Percentiles rank a stretch among this genome's conserved stretches.
Evolutionary conservation across 1,139 yeast genomes (phyloP).

Genomic region (Nakaseomyces nivariensis): DNA sequence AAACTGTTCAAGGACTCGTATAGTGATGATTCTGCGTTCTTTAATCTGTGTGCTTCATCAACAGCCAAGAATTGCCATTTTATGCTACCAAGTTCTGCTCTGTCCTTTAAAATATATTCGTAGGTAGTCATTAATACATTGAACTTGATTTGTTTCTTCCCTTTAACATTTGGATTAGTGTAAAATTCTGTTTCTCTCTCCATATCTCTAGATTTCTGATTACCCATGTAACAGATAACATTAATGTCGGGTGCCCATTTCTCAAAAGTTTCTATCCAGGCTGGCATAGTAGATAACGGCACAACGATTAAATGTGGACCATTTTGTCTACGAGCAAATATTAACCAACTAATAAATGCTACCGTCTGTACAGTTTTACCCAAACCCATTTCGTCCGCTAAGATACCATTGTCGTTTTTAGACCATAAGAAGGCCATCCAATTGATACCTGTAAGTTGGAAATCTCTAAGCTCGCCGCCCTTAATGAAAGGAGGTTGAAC

Average conservation of each 20-base stretch:
- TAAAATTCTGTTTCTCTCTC: slow-evolving; percentile 83
- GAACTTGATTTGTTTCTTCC: slow-evolving; percentile 62
- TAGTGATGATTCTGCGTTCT: slow-evolving; percentile 86
- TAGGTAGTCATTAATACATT: slow-evolving; percentile 86
- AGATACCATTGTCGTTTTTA: slow-evolving; percentile 90
- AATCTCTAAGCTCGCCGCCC: slow-evolving; percentile 88
- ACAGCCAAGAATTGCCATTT: slow-evolving; percentile 97
- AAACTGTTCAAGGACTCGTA: slow-evolving; percentile 81
- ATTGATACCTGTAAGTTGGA: slow-evolving; percentile 93
- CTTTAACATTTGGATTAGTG: slow-evolving; percentile 38
- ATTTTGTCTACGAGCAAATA: slow-evolving; percentile 87
- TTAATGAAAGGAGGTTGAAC: slow-evolving; percentile 85
- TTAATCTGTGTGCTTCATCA: slow-evolving; percentile 95
- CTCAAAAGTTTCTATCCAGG: slow-evolving; percentile 99
- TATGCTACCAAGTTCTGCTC: slow-evolving; percentile 65
- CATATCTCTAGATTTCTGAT: slow-evolving; percentile 71
- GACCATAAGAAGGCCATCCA: slow-evolving; percentile 99
- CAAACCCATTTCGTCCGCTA: slow-evolving; percentile 98
- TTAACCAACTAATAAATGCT: slow-evolving; percentile 85
- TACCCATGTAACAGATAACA: slow-evolving; percentile 87
- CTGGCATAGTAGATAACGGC: slow-evolving; percentile 91
- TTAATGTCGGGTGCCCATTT: slow-evolving; percentile 96
- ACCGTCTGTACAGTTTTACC: slow-evolving; percentile 98
- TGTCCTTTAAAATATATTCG: slow-evolving; percentile 88
- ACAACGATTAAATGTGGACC: slow-evolving; percentile 97